Conservation (phyloP, 2,329 filamentous ascomycete species). For the Teratosphaeria destructans region DNA sequence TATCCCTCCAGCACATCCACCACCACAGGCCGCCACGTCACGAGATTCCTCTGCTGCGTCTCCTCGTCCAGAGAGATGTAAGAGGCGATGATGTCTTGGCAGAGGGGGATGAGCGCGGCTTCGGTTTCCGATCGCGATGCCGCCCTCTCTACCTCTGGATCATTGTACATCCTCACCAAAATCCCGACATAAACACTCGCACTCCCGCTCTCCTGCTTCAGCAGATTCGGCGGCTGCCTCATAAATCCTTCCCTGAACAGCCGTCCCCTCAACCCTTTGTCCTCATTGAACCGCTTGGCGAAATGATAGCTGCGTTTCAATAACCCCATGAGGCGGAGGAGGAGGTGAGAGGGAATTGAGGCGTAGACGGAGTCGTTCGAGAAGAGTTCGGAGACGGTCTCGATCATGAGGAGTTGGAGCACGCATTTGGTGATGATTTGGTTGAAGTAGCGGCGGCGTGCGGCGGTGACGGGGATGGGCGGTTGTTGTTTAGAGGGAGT, state of each 20-base stretch:
- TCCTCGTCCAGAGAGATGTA: constrained; percentile 88
- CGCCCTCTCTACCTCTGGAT: constrained; percentile 71
- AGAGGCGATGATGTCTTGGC: constrained; percentile 81
- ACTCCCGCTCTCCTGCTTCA: constrained; percentile 91
- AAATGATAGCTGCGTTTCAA: constrained; percentile 96
- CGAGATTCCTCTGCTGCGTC: constrained; percentile 90
- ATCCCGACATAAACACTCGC: constrained; percentile 94
- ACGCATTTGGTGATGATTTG: constrained; percentile 98
- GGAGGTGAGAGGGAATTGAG: constrained; percentile 80
- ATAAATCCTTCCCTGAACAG: constrained; percentile 98
- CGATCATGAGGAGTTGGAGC: constrained; percentile 95
- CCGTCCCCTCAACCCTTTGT: constrained; percentile 88
- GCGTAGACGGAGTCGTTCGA: constrained; percentile 92
- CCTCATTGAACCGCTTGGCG: constrained; percentile 92
- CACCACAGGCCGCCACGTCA: constrained; percentile 94
- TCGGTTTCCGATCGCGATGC: constrained; percentile 76
- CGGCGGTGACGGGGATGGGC: constrained; percentile 82
- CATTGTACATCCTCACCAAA: constrained; percentile 92
- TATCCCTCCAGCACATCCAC: constrained; percentile 95
- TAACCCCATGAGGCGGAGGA: constrained; percentile 84
- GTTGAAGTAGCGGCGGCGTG: constrained; percentile 92
- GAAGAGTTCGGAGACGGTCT: constrained; percentile 97
- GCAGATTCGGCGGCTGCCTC: constrained; percentile 94
- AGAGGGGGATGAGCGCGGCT: constrained; percentile 83
- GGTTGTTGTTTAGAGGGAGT: constrained; percentile 65